Percentiles rank a stretch among this genome's conserved stretches.
Conservation (phyloP, 2,329 filamentous ascomycete genomes). For the Golovinomyces cichoracearum region DNA sequence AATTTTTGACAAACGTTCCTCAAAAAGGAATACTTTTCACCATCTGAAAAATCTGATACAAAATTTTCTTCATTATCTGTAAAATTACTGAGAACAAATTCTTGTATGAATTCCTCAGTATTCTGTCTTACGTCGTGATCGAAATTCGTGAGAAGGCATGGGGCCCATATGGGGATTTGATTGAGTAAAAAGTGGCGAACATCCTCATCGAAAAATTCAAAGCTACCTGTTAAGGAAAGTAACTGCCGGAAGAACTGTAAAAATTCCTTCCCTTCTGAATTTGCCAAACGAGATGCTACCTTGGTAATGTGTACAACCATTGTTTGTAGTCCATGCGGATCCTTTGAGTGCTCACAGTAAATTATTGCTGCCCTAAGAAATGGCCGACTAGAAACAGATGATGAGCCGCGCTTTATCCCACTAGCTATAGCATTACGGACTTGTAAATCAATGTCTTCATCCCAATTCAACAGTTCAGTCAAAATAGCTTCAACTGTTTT, state of each 20-base stretch:
- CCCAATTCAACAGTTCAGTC: slow-evolving; percentile 24
- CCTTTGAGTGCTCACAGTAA: slow-evolving; percentile 13
- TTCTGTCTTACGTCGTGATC: slow-evolving; percentile 21
- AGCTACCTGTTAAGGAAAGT: slow-evolving; percentile 4
- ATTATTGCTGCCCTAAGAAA: slow-evolving; percentile 13
- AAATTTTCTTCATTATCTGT: slow-evolving; percentile 3
- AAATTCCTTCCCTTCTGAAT: slow-evolving; percentile 12
- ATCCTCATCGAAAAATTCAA: slow-evolving; percentile 16
- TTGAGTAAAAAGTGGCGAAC: slow-evolving; percentile 17
- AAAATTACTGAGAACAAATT: slow-evolving; percentile 3
- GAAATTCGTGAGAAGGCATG: slow-evolving; percentile 24
- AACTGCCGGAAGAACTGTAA: slow-evolving; percentile 14
- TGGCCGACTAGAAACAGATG: slow-evolving; percentile 5
- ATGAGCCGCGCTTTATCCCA: slow-evolving; percentile 9
- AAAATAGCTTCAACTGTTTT: slow-evolving; percentile 29
- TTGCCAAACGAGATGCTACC: slow-evolving; percentile 8
- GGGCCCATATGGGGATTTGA: slow-evolving; percentile 23
- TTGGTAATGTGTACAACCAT: slow-evolving; percentile 10
- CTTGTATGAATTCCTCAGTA: slow-evolving; percentile 15
- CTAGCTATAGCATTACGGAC: slow-evolving; percentile 20
- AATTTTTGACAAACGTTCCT: slow-evolving; percentile 7
- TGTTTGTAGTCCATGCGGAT: slow-evolving; percentile 4
- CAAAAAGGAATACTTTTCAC: slow-evolving; percentile 4
- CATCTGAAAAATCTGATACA: background rate
- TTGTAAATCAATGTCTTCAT: slow-evolving; percentile 25